Conservation (phyloP, 2,329 filamentous ascomycete genomes). For the Didymella pinodella region DNA sequence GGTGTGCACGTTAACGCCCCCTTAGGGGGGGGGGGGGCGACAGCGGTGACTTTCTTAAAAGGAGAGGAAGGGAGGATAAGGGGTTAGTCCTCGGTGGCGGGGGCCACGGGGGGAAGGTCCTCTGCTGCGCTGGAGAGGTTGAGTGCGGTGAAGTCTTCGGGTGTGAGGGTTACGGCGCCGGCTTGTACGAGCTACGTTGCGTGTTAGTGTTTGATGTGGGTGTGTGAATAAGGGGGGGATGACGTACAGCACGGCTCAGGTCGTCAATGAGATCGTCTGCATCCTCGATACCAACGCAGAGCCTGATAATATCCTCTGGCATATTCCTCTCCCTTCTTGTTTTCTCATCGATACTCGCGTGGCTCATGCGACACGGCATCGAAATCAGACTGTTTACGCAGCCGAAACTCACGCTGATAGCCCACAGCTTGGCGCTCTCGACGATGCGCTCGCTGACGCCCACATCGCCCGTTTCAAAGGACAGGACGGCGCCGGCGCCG, state of each 20-base stretch:
- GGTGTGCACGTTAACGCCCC: slow-evolving; percentile 44
- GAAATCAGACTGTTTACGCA: slow-evolving; percentile 99
- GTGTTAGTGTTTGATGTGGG: too few species aligned
- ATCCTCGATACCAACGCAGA: slow-evolving; percentile 98
- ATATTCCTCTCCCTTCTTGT: slow-evolving; percentile 75
- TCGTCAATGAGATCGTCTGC: slow-evolving; percentile 91
- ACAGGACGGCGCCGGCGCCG: slow-evolving; percentile 91
- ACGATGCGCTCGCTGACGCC: slow-evolving; percentile 89
- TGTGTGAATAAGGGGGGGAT: too few species aligned
- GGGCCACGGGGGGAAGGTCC: slow-evolving; percentile 18
- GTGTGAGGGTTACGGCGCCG: slow-evolving; percentile 84
- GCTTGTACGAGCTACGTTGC: slow-evolving; percentile 92
- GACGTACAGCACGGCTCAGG: slow-evolving; percentile 83
- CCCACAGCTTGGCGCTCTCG: slow-evolving; percentile 89
- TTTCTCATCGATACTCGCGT: slow-evolving; percentile 96
- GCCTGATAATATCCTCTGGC: slow-evolving; percentile 94
- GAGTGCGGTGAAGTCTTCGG: slow-evolving; percentile 79
- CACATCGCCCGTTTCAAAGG: slow-evolving; percentile 93
- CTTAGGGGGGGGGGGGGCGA: slow-evolving; percentile 22
- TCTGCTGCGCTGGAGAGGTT: slow-evolving; percentile 22
- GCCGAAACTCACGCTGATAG: slow-evolving; percentile 95
- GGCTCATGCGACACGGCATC: slow-evolving; percentile 99
- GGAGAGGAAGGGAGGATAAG: too few species aligned
- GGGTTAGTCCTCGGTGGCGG: slow-evolving; percentile 24
- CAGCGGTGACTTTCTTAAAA: slow-evolving; percentile 46